These are phyloP conservation scores for Vaccinium darrowii DNA, from an alignment of 148 eudicot species.

Conservation along the genomic window DNA sequence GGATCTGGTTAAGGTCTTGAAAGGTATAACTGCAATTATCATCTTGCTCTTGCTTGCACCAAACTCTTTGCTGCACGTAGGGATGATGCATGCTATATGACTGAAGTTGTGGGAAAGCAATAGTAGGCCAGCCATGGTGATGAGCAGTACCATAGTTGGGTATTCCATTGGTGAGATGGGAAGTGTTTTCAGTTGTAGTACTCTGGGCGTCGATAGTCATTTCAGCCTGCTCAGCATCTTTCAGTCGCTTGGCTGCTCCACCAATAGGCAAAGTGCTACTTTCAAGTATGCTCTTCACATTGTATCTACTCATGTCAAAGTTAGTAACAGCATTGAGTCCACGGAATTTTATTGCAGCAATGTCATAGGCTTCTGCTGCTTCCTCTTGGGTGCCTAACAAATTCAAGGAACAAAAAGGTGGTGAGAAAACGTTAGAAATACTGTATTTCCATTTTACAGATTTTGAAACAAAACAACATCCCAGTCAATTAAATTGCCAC, in stretches of 20 bases:
- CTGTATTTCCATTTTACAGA: not conserved
- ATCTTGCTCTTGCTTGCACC: slow-evolving; percentile 84
- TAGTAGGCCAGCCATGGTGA: slow-evolving; percentile 50
- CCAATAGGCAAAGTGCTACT: slow-evolving; percentile 84
- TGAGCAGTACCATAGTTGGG: slow-evolving; percentile 18
- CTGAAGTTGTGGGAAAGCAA: slow-evolving; percentile 54
- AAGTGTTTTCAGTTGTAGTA: slow-evolving; percentile 11
- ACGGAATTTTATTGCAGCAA: slow-evolving; percentile 88
- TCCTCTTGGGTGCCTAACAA: slow-evolving; percentile 85
- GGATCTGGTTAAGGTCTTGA: slow-evolving; percentile 46
- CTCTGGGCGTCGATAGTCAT: slow-evolving; percentile 18
- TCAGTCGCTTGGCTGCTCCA: slow-evolving; percentile 80
- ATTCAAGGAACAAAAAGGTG: not conserved
- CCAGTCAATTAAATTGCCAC: too few relatives aligned
- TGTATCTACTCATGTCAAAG: slow-evolving; percentile 84
- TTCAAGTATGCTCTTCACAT: slow-evolving; percentile 80
- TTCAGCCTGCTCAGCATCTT: slow-evolving; percentile 59
- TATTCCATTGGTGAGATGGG: slow-evolving; percentile 18
- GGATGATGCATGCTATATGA: slow-evolving; percentile 30
- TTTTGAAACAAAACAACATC: not conserved
- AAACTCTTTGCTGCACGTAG: slow-evolving; percentile 37
- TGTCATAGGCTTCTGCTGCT: slow-evolving; percentile 98
- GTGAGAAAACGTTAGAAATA: too few relatives aligned
- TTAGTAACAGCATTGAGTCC: slow-evolving; percentile 93
- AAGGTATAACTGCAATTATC: slow-evolving; percentile 4